These are phyloP conservation scores for Tuber umbilicatum DNA, from an alignment of 495 filamentous ascomycete genomes.

Conservation along the genomic window DNA sequence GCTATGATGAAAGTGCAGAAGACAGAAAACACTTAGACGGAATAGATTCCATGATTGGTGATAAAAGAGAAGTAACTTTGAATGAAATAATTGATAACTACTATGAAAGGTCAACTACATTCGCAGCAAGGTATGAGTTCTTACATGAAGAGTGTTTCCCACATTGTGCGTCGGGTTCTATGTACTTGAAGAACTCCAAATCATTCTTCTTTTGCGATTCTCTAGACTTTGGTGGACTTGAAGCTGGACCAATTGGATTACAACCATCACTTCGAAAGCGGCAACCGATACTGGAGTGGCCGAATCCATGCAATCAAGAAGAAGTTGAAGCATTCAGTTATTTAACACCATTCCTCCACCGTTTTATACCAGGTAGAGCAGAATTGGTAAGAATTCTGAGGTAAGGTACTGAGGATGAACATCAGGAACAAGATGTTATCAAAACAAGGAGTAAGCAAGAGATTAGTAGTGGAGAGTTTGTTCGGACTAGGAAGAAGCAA, in stretches of 20 bases:
- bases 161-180: background rate
- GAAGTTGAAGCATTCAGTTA: background rate
- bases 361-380: background rate
- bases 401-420: background rate
- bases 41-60: background rate
- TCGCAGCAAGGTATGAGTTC: background rate
- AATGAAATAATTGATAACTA: background rate
- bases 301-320: background rate
- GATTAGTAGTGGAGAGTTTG: background rate
- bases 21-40: too few species aligned
- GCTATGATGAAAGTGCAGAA: background rate
- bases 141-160: background rate
- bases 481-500: background rate
- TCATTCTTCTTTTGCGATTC: background rate
- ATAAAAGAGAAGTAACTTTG: background rate
- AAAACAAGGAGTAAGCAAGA: background rate
- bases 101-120: background rate
- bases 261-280: background rate
- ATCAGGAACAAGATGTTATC: background rate
- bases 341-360: fast-evolving
- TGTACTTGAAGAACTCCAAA: background rate
- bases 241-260: background rate
- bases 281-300: background rate
- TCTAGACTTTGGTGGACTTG: background rate
- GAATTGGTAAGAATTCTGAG: background rate